These are phyloP conservation scores for Colletotrichum spinosum DNA, from an alignment of 2,329 filamentous ascomycete genomes.

Conservation along the genomic window DNA sequence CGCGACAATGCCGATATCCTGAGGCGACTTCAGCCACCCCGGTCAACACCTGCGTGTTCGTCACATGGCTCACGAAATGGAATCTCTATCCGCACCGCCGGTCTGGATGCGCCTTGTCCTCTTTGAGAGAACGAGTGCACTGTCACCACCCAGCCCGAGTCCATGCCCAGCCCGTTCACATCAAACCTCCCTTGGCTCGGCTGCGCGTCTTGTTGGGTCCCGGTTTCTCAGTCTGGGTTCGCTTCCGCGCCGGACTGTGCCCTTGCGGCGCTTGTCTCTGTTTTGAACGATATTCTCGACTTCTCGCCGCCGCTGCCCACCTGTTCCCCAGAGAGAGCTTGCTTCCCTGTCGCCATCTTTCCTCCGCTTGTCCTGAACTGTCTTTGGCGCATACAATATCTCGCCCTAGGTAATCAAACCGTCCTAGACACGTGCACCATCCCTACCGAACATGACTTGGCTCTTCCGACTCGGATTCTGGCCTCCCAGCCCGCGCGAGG, in stretches of 20 bases:
- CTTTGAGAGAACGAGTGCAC: conserved; percentile 2
- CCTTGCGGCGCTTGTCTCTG: conserved; percentile 7
- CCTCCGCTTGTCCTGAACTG: conserved; percentile 31
- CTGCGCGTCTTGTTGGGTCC: conserved; percentile 13
- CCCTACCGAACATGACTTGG: conserved; percentile 24
- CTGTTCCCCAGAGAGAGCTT: background rate
- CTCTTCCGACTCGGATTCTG: conserved; percentile 1
- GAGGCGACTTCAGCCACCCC: too few species aligned
- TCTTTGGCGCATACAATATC: conserved; percentile 36
- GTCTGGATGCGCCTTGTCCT: conserved; percentile 11
- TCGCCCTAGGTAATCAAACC: conserved; percentile 35
- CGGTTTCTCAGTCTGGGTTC: conserved; percentile 1
- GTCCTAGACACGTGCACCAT: conserved; percentile 18
- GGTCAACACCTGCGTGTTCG: background rate
- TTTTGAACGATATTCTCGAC: conserved; percentile 8
- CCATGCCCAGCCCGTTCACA: background rate
- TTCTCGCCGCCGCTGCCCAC: background rate
- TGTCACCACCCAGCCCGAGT: conserved; percentile 14
- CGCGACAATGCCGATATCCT: too few species aligned
- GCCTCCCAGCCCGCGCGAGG: conserved; percentile 16
- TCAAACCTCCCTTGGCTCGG: conserved; percentile 30
- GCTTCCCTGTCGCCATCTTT: conserved; percentile 30
- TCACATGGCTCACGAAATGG: conserved; percentile 14
- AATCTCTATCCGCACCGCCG: background rate
- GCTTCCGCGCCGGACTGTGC: conserved; percentile 8